These are phyloP conservation scores for Entrophospora sp. DNA, from an alignment of 192 early-diverging fungal species.

Conservation along the genomic window DNA sequence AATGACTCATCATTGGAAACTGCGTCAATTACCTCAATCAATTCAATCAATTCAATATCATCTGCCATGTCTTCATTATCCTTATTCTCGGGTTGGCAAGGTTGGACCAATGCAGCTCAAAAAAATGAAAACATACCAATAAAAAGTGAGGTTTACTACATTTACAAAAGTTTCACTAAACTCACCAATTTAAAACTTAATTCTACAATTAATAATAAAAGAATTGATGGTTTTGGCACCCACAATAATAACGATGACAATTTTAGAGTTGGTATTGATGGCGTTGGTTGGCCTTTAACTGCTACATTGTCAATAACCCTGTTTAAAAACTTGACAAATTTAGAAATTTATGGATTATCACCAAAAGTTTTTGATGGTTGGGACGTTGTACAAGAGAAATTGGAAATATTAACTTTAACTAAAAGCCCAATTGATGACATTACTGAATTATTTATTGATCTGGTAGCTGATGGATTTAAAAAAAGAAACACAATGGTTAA, in stretches of 20 bases:
- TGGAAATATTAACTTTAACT: constrained; percentile 36
- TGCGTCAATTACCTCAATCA: constrained; percentile 8
- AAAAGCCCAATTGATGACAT: constrained; percentile 38
- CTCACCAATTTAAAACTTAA: constrained; percentile 36
- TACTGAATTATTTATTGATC: constrained; percentile 33
- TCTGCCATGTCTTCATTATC: constrained; percentile 36
- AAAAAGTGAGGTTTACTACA: constrained; percentile 39
- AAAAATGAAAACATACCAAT: constrained; percentile 21
- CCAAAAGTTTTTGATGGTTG: constrained; percentile 37
- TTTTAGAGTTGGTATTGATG: no score
- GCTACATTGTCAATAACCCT: constrained; percentile 26
- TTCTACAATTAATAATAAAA: constrained; percentile 26
- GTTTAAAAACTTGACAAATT: constrained; percentile 36
- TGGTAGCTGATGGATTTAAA: constrained; percentile 27
- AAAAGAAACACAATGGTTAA: constrained; percentile 22
- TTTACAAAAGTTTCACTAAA: constrained; percentile 36
- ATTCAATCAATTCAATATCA: constrained; percentile 33
- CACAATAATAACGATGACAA: no score
- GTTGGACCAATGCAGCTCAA: constrained; percentile 30
- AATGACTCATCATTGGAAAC: background rate
- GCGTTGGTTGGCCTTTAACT: background rate
- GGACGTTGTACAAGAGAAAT: constrained; percentile 31
- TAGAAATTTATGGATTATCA: constrained; percentile 43
- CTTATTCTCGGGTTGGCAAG: constrained; percentile 33
- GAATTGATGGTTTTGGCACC: constrained; percentile 17